Base-by-base conservation (phyloP, 176 grass and related monocot species). In the barley (Hordeum vulgare) region DNA sequence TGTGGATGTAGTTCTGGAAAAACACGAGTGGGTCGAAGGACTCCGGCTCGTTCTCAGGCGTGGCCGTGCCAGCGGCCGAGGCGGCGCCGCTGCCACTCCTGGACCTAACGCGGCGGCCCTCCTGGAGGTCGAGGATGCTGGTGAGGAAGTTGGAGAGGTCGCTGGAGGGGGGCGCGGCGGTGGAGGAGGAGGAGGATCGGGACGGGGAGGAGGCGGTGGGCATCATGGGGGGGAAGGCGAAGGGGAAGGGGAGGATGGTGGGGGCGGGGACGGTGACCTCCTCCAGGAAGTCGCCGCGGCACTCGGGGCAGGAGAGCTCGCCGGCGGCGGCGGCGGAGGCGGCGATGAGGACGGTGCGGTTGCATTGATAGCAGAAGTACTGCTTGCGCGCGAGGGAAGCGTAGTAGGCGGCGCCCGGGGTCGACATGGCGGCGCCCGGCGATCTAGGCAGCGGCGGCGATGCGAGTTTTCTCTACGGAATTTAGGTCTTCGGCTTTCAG, bases 331-430 rank as follows among this genome's bases (percentile, higher is more conserved):
- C 88, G 21, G 86, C 84, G 26, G 86, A 39, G 10, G 45, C 71
- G 35, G 82, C 45, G 34, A 98, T 73, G 67, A 90, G 84, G 63
- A 97, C 89, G 44, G 92, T 95, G 86, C 85, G 90, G 77, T 95
- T 88, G 87, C 96, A 98, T 80, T 92, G 85, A 87, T 98, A 87
- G 85, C 96, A 98, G 81, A 93, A 98, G 82, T 80, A 98, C 17
- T 90, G 90, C 80, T 98, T 95, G 86, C 77, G 71, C 42, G 90
- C 80, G 28, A 86, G 83, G 27, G 86, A 77, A 61, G 88, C 96
- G 81, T 83, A 91, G 84, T 78, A 87, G 67, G 84, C 75, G 84
- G 87, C 86, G 26, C 76, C 85, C 35, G 90, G 80, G 57, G 75
- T 86, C 14, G 86, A 88, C 90, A 90, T 90, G 88, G 87, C 47